Base-by-base conservation (phyloP, 495 filamentous ascomycete genomes). In the Xylaria curta region DNA sequence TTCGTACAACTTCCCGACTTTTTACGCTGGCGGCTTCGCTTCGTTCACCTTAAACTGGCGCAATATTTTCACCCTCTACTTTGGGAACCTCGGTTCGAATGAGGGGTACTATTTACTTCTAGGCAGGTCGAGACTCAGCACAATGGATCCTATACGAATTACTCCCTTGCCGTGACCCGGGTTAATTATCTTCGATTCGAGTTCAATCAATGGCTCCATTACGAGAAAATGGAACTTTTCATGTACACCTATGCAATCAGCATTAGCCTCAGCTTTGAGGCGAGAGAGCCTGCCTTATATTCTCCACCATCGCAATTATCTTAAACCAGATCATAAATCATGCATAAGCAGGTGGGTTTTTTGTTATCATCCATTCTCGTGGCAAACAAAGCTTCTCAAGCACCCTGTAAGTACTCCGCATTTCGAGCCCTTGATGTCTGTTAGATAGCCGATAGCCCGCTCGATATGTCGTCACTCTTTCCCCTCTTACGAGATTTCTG, bases 1-100 rank as follows among this genome's bases (percentile, higher is more conserved):
- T 70, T 44, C 58, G 63, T 47, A 42, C 62, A 47, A 7, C 31
- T 59, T 44, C 62, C 69, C 69, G 69, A 66, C 69, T 58, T 71
- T 71, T 51, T 42, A 42, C 21, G 69, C 59, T 66, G 69, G 46
- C 19, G 21, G 17, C 9, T n/a, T 63, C 28, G 21, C 44, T 21
- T 7, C 53, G 3, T 26, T 62, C 69, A 71, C 59, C 69, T 38
- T 49, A 36, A 66, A 71, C 38, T 66, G 69, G 47, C 69, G 69
- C 69, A 60, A 65, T 38, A 8, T 62, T 69, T 28, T 31, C 44
- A 24, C 17, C 12, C 42, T 40, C 67, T 47, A 13, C 26, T 28
- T 19, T 61, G n/a, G 58, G 56, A 40, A 62, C n/a, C 44, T 62
- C 56, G 31, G 36, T 46, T 46, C 38, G 51, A 51, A 46, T 42